These are phyloP conservation scores for Metschnikowia noctiluminum DNA, from an alignment of 805 yeast genomes.

Conservation along the genomic window DNA sequence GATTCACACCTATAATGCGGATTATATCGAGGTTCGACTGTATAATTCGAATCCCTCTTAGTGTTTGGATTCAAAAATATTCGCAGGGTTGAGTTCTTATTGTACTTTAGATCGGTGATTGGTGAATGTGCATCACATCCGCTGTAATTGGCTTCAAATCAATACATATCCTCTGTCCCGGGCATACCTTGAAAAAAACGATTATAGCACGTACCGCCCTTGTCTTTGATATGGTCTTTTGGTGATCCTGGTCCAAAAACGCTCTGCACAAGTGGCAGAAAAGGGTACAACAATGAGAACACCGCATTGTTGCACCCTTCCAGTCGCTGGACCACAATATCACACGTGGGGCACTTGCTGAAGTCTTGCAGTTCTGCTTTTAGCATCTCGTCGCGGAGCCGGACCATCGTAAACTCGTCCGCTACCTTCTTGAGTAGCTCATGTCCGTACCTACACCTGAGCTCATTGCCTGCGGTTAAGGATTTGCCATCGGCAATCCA, in stretches of 20 bases:
- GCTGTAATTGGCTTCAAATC: no score
- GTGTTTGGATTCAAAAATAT: background rate
- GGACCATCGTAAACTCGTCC: slow-evolving; percentile 45
- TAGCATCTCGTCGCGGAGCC: slow-evolving; percentile 43
- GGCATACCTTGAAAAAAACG: slow-evolving; percentile 51
- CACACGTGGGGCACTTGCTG: slow-evolving; percentile 52
- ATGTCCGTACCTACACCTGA: slow-evolving; percentile 45
- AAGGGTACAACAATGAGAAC: slow-evolving; percentile 43
- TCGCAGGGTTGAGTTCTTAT: no score
- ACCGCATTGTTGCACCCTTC: slow-evolving; percentile 68
- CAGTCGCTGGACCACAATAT: slow-evolving; percentile 45
- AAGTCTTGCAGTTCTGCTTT: slow-evolving; percentile 39
- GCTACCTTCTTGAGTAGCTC: slow-evolving; percentile 40
- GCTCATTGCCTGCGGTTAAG: slow-evolving; percentile 29
- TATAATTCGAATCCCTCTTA: no score
- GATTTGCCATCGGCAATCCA: slow-evolving; percentile 32
- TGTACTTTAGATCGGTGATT: no score
- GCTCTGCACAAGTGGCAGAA: slow-evolving; percentile 59
- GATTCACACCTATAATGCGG: no score
- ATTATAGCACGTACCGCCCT: slow-evolving; percentile 43
- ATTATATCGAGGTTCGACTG: no score
- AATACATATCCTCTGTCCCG: slow-evolving; percentile 17
- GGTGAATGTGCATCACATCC: no score
- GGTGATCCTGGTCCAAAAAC: slow-evolving; percentile 39
- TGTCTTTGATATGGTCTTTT: slow-evolving; percentile 50